Percentiles rank a stretch among this genome's conserved stretches.
Evolutionary conservation across 2,329 filamentous ascomycete species (phyloP).

Genomic region (Aspergillus ochraceoroseus): DNA sequence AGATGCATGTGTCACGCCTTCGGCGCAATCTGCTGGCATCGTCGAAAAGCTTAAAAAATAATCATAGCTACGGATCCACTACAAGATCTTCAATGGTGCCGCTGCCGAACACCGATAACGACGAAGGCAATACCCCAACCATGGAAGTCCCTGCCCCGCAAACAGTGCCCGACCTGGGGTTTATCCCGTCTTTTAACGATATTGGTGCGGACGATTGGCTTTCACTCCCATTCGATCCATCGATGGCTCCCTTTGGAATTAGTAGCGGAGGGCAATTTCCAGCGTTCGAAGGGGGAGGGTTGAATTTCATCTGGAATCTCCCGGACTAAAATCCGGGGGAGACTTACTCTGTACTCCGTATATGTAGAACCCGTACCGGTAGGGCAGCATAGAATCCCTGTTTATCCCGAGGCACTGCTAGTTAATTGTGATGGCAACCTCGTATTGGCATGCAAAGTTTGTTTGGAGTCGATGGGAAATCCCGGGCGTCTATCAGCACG

Average conservation of each 20-base stretch:
- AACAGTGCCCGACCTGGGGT: slow-evolving; percentile 27
- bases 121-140: slow-evolving; percentile 21
- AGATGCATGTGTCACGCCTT: slow-evolving; percentile 43
- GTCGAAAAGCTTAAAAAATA: slow-evolving; percentile 28
- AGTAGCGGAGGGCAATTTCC: slow-evolving; percentile 37
- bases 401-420: slow-evolving; percentile 3
- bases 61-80: slow-evolving; percentile 25
- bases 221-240: slow-evolving; percentile 42
- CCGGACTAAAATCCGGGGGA: slow-evolving; percentile 25
- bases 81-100: slow-evolving; percentile 31
- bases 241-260: slow-evolving; percentile 43
- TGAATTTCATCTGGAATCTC: slow-evolving; percentile 45
- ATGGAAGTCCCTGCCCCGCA: slow-evolving; percentile 23
- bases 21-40: slow-evolving; percentile 38
- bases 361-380: too few relatives aligned
- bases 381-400: slow-evolving; percentile 4
- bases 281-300: slow-evolving; percentile 37
- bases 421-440: slow-evolving; percentile 3
- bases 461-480: slow-evolving; percentile 16
- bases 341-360: too few relatives aligned
- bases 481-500: slow-evolving; percentile 17
- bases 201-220: slow-evolving; percentile 41
- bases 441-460: slow-evolving; percentile 8
- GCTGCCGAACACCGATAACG: slow-evolving; percentile 25
- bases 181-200: slow-evolving; percentile 30